These are phyloP conservation scores for Nicotiana attenuata DNA, from an alignment of 257 asterid species.

Conservation along the genomic window DNA sequence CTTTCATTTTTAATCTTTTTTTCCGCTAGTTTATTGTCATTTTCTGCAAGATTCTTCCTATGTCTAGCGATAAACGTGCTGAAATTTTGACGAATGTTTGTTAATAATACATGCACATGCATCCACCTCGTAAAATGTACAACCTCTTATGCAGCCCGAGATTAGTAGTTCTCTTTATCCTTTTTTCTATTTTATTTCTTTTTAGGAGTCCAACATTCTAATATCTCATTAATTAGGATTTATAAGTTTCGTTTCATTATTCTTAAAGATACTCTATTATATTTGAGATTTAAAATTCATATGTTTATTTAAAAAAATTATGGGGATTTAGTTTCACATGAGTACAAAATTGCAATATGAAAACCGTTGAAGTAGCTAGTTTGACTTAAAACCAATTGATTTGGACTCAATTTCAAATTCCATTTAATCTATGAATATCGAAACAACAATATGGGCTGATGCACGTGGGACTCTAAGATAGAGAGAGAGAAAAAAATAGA, in stretches of 20 bases:
- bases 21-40: background rate
- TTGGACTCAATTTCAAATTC: background rate
- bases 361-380: background rate
- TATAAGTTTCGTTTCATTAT: too few species aligned
- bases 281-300: too few species aligned
- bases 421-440: background rate
- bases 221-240: too few species aligned
- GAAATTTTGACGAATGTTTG: slow-evolving; percentile 6
- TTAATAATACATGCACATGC: background rate
- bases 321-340: too few species aligned
- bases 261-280: too few species aligned
- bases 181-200: too few species aligned
- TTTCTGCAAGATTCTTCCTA: slow-evolving; percentile 3
- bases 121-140: slow-evolving; percentile 1
- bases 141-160: background rate
- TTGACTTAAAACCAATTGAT: background rate
- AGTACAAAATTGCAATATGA: background rate
- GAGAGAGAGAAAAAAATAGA: too few species aligned
- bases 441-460: too few species aligned
- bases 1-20: background rate
- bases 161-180: too few species aligned
- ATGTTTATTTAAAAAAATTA: too few species aligned
- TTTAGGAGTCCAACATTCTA: too few species aligned
- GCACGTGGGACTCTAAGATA: too few species aligned
- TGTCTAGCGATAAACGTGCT: background rate